Percentiles rank a stretch among this genome's conserved stretches.
Conservation (phyloP, 1,284 basidiomycete genomes). For the Paramarasmius palmivorus region DNA sequence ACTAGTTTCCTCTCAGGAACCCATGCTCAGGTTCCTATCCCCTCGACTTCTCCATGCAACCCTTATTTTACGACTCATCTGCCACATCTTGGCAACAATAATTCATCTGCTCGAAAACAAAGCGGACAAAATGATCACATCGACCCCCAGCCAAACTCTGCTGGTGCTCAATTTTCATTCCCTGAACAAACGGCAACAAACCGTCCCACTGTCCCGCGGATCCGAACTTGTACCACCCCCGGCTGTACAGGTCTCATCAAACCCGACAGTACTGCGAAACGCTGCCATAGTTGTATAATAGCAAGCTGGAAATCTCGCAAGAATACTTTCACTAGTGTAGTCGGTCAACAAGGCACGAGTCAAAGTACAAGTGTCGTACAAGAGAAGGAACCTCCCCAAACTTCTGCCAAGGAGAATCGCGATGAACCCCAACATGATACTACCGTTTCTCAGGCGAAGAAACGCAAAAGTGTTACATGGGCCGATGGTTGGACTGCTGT, state of each 20-base stretch:
- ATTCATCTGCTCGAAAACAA: background rate
- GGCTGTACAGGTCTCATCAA: conserved; percentile 9
- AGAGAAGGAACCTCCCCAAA: background rate
- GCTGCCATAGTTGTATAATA: conserved; percentile 8
- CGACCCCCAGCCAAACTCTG: background rate
- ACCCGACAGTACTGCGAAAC: conserved; percentile 1
- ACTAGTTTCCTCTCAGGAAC: background rate
- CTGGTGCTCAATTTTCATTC: background rate
- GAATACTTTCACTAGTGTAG: too few relatives aligned
- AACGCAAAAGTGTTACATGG: conserved; percentile 12
- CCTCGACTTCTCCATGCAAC: background rate
- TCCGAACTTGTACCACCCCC: background rate
- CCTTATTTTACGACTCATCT: background rate
- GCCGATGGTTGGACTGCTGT: conserved; percentile 8
- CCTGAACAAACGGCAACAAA: background rate
- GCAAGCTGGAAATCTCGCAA: conserved; percentile 5
- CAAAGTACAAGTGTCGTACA: background rate
- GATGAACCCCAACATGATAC: background rate
- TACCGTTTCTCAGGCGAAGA: background rate
- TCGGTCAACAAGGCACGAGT: too few relatives aligned
- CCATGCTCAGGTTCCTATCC: background rate
- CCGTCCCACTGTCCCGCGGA: background rate
- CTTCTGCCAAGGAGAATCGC: background rate
- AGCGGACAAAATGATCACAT: background rate
- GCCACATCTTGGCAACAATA: background rate